phyloP scores from a whole-genome alignment of 257 asterid species.

The Capsicum rhomboideum region DNA sequence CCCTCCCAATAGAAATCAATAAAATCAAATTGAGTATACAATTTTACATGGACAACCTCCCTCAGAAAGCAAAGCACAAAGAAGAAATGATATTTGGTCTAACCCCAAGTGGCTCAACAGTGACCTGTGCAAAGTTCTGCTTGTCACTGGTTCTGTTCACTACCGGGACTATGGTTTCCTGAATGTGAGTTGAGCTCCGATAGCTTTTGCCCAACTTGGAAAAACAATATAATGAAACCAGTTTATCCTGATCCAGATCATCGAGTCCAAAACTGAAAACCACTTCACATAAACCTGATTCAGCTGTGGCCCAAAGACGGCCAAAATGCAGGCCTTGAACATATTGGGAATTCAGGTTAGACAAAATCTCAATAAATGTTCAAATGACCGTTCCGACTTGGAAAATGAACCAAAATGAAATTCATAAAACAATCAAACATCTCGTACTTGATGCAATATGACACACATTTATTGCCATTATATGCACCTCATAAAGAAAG shows the following conservation, averaged over 20 bases:
- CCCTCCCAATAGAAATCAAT: neutral
- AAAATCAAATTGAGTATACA: neutral
- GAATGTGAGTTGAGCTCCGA: slow-evolving; percentile 87
- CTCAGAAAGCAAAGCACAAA: neutral
- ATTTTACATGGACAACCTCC: neutral
- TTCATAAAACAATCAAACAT: neutral
- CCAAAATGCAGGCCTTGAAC: neutral
- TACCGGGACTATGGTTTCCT: slow-evolving; percentile 64
- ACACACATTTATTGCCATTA: neutral
- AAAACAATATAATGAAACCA: neutral
- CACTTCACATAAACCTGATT: neutral
- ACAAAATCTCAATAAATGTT: neutral
- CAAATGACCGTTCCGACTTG: neutral
- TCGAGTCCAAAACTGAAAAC: neutral
- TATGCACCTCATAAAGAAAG: neutral
- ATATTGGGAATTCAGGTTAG: neutral
- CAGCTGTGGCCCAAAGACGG: neutral
- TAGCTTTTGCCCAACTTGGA: slow-evolving; percentile 69
- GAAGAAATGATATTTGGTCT: slow-evolving; percentile 12
- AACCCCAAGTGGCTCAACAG: slow-evolving; percentile 82
- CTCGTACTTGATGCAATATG: neutral
- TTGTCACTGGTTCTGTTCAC: slow-evolving; percentile 88
- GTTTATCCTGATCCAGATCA: neutral
- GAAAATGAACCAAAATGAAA: neutral
- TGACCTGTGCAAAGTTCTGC: slow-evolving; percentile 71